Evolutionary conservation across 108 stramenopile genomes (phyloP).

Genomic region (Fistulifera pelliculosa): DNA sequence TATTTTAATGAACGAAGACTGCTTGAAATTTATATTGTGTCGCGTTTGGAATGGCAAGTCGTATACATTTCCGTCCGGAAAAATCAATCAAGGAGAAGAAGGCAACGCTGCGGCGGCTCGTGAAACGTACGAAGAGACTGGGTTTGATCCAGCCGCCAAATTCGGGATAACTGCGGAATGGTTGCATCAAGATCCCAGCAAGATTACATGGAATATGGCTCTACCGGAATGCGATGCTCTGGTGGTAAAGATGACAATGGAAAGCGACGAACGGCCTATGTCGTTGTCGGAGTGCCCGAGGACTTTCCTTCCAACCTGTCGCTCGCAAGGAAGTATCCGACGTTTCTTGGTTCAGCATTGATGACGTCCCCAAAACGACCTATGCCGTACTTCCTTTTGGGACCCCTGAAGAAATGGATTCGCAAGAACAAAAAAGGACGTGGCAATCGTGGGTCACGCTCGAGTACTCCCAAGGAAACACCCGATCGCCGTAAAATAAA

Average conservation of each 20-base stretch:
- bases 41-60: slow-evolving; percentile 51
- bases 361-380: slow-evolving; percentile 50
- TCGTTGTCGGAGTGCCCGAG: slow-evolving; percentile 73
- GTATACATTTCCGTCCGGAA: slow-evolving; percentile 81
- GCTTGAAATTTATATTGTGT: slow-evolving; percentile 50
- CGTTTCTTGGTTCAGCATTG: slow-evolving; percentile 42
- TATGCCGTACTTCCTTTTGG: slow-evolving; percentile 74
- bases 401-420: slow-evolving; percentile 59
- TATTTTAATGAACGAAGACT: slow-evolving; percentile 53
- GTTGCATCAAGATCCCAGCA: not conserved
- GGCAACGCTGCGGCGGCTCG: slow-evolving; percentile 62
- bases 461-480: slow-evolving; percentile 1
- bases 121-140: slow-evolving; percentile 90
- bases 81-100: slow-evolving; percentile 78
- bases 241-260: slow-evolving; percentile 44
- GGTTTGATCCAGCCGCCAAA: slow-evolving; percentile 68
- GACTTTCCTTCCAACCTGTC: slow-evolving; percentile 81
- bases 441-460: not conserved
- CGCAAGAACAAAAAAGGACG: slow-evolving; percentile 21
- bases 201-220: slow-evolving; percentile 35
- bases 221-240: slow-evolving; percentile 35
- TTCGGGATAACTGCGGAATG: slow-evolving; percentile 30
- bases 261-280: slow-evolving; percentile 66
- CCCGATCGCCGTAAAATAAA: slow-evolving; percentile 5
- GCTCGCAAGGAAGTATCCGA: slow-evolving; percentile 74